These are phyloP conservation scores for Arabidopsis suecica DNA, from an alignment of 345 rosid species.

Conservation along the genomic window DNA sequence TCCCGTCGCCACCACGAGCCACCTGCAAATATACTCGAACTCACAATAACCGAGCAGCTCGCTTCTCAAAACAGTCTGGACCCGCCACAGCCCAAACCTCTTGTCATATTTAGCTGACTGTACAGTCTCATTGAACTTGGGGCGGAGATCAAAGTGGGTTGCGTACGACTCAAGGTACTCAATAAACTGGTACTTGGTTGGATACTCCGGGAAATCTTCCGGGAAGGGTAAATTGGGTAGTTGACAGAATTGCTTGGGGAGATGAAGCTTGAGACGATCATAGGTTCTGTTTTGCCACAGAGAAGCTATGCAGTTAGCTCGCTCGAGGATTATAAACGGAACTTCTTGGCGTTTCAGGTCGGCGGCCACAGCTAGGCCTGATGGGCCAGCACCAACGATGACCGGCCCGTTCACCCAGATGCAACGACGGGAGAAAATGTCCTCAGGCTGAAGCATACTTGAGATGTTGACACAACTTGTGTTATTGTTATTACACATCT, in stretches of 20 bases:
- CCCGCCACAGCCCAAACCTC: slow-evolving; percentile 69
- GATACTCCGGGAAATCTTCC: slow-evolving; percentile 68
- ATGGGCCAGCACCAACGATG: slow-evolving; percentile 86
- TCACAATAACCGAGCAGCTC: slow-evolving; percentile 37
- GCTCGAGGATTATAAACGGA: slow-evolving; percentile 74
- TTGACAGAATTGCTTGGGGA: slow-evolving; percentile 81
- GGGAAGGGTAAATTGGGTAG: slow-evolving; percentile 70
- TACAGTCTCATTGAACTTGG: slow-evolving; percentile 70
- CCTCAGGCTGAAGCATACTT: slow-evolving; percentile 46
- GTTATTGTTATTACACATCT: slow-evolving; percentile 12
- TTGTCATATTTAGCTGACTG: slow-evolving; percentile 70
- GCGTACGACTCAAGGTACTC: slow-evolving; percentile 73
- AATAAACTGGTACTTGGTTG: slow-evolving; percentile 71
- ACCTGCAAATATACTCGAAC: slow-evolving; percentile 73
- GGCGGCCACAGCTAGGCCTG: slow-evolving; percentile 72
- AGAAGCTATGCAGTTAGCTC: slow-evolving; percentile 80
- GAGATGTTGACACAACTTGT: slow-evolving; percentile 47
- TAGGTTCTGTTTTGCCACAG: slow-evolving; percentile 81
- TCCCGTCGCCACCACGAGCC: slow-evolving; percentile 88
- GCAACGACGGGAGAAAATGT: slow-evolving; percentile 55
- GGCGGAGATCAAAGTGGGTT: slow-evolving; percentile 59
- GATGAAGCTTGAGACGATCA: slow-evolving; percentile 84
- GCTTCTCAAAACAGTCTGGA: slow-evolving; percentile 52
- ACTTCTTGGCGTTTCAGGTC: slow-evolving; percentile 66
- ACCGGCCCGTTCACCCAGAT: slow-evolving; percentile 88